Evolutionary conservation across 495 filamentous ascomycete genomes (phyloP), one percentile per base, ranked within the genome.

Genomic region (Talaromyces ruber): DNA sequence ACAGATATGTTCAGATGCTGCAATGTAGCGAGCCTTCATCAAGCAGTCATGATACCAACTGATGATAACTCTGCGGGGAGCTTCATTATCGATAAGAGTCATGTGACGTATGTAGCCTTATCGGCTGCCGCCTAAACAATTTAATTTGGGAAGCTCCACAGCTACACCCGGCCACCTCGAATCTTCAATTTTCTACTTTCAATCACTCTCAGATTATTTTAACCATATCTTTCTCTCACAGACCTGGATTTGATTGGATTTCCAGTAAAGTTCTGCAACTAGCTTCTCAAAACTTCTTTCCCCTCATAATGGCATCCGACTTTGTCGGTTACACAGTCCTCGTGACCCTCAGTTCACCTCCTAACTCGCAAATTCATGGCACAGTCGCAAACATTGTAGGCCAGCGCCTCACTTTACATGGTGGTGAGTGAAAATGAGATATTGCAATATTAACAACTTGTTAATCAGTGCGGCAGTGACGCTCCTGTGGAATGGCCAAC

Each of bases 291-390:
- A 3, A 47, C 2, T 21, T 6, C 14, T 21, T 9, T 47, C 9
- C 34, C 11, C 11, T 22, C 62, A 76, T 39, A 63, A 89, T 89
- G 86, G 81, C 84, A 14, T 74, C 80, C 63, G 81, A 87, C 65
- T 93, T 94, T 71, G 86, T 92, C 64, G 92, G 92, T 32, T 82
- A 91, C 68, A 85, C 86, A 62, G 89, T 96, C 70, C 72, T 87
- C 58, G 84, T 95, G 65, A 92, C 86, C 12, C 78, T 96, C 57
- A 82, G 76, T 58, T 72, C 85, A 55, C 91, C 91, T 28, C 81
- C 82, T 2, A 81, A 84, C 64, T 82, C 81, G 16, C 80, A 82
- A 64, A 72, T 97, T 52, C 82, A 84, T 64, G 93, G 93, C 47
- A 82, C 86, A 24, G 86, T 98, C 37, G 83, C 82, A 53, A 79